Evolutionary conservation across 2,329 filamentous ascomycete species (phyloP).

Genomic region (Mariannaea elegans): DNA sequence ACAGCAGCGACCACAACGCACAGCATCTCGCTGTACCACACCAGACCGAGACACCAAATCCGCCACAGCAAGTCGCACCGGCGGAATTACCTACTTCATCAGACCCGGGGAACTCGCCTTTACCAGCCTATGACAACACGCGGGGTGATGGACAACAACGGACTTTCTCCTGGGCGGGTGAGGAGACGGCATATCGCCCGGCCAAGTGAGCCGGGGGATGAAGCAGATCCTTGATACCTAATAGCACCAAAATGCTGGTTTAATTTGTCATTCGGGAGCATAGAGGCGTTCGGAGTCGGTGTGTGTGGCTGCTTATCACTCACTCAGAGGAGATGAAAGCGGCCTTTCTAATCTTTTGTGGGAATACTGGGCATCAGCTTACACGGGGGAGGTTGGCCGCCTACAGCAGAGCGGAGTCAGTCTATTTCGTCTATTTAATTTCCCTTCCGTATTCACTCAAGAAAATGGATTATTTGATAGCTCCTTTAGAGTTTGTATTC

Average conservation of each 20-base stretch:
- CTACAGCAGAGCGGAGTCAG: no score
- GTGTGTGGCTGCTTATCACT: no score
- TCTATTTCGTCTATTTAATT: no score
- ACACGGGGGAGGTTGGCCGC: no score
- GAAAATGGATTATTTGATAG: no score
- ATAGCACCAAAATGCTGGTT: background rate
- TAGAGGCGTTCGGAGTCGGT: slow-evolving; percentile 5
- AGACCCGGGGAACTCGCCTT: slow-evolving; percentile 44
- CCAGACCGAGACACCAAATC: slow-evolving; percentile 30
- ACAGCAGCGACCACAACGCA: slow-evolving; percentile 25
- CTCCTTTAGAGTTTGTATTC: no score
- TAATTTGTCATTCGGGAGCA: slow-evolving; percentile 1
- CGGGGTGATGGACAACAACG: background rate
- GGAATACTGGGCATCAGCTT: no score
- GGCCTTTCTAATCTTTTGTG: no score
- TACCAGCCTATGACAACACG: slow-evolving; percentile 44
- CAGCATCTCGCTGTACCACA: slow-evolving; percentile 28
- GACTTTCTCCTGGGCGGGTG: slow-evolving; percentile 44
- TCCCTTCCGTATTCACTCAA: no score
- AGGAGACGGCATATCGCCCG: slow-evolving; percentile 41
- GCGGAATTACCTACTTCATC: slow-evolving; percentile 48
- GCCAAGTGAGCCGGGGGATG: slow-evolving; percentile 18
- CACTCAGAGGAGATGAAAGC: no score
- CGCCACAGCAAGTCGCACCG: slow-evolving; percentile 27
- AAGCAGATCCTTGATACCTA: background rate